Base-by-base conservation (phyloP, 176 grass and related monocot genomes). In the Lolium rigidum region DNA sequence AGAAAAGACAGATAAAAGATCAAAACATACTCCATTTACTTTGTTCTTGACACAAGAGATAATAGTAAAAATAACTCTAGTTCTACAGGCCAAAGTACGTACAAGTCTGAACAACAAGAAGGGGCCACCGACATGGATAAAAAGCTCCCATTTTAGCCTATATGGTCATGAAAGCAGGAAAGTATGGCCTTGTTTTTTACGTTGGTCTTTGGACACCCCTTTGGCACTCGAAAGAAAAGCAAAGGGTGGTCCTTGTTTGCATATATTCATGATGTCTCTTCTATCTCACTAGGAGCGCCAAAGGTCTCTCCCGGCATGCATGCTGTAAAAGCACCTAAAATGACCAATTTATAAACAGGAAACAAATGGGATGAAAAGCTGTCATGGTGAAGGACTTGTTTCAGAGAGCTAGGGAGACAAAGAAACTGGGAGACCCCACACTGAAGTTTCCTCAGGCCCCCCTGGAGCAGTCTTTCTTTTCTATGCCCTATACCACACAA, bases 171-270 rank as follows among this genome's bases (percentile, higher is more conserved):
- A 89, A 93, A 90, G 88, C 79, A 90, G 71, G 90, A 97, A 97
- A 97, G 90, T 85, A 77, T 92, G 86, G 86, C 89, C 90, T 92
- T 97, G 94, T 97, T 89, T 89, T 90, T 88, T 89, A 94, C 90
- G 79, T 74, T 92, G 88, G 92, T 90, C 88, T 86, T 86, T 94
- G 90, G 90, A 65, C 86, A 84, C 78, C 78, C 86, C 85, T 90
- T 92, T 93, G 85, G 84, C 76, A 48, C 88, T 90, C 52, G 60
- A 89, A 92, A 89, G 76, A 80, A 87, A 88, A 93, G 86, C 74
- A 84, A 95, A 95, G 86, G 77, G 88, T 95, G 88, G 93, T 93
- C 90, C 90, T 95, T 83, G 90, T 90, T 88, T 95, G 83, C 80
- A 89, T 84, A 86, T 92, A 77, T 90, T 93, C 88, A 95, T 88